These are phyloP conservation scores for Jaminaea rosea DNA, from an alignment of 1,284 basidiomycete species.

Conservation along the genomic window DNA sequence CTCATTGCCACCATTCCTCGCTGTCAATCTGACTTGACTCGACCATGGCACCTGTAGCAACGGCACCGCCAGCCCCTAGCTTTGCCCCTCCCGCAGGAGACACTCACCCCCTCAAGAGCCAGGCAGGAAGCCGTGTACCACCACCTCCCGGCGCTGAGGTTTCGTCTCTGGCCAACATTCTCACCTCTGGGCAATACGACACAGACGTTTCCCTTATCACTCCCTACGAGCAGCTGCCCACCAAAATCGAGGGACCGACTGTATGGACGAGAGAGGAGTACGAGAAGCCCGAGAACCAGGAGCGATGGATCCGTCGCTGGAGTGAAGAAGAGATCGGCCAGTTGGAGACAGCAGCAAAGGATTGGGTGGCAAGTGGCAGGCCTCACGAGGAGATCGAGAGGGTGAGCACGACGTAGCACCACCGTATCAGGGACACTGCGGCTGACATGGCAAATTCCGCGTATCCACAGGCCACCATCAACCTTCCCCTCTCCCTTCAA, in stretches of 20 bases:
- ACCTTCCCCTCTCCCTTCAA: constrained; percentile 22
- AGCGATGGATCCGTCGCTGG: constrained; percentile 31
- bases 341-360: constrained; percentile 21
- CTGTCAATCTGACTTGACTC: too few relatives aligned
- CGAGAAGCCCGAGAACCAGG: constrained; percentile 23
- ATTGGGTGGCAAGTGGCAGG: constrained; percentile 28
- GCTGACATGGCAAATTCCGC: constrained; percentile 16
- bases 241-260: constrained; percentile 38
- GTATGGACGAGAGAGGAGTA: constrained; percentile 40
- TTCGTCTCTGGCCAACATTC: constrained; percentile 20
- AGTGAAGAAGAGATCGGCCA: constrained; percentile 21
- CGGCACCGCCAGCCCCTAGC: not conserved
- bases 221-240: constrained; percentile 46
- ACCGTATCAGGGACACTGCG: too few relatives aligned
- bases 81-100: not conserved
- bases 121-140: not conserved
- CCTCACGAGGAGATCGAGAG: constrained; percentile 34
- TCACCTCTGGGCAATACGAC: constrained; percentile 41
- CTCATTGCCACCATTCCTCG: too few relatives aligned
- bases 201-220: constrained; percentile 19
- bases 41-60: not conserved
- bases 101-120: not conserved
- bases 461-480: constrained; percentile 20
- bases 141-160: not conserved
- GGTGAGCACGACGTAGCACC: too few relatives aligned